Conservation (phyloP, 176 grass and related monocot genomes). For the Aegilops tauschii region DNA sequence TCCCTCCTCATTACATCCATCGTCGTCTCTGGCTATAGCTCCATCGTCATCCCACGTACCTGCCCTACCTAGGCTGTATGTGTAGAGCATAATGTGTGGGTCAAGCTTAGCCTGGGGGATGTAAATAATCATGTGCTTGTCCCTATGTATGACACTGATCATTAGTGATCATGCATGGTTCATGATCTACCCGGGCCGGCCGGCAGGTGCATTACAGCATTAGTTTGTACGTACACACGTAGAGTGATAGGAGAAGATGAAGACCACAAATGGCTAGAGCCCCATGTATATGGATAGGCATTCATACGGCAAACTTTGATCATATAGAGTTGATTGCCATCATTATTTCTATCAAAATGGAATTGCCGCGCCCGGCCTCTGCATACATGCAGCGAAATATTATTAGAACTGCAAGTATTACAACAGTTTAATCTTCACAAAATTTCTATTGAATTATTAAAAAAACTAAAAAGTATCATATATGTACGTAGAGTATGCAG, state of each 20-base stretch:
- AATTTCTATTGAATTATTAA: background rate
- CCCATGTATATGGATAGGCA: background rate
- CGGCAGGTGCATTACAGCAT: background rate
- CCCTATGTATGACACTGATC: constrained; percentile 16
- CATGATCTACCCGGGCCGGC: background rate
- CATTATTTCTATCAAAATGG: background rate
- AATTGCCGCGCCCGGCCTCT: background rate
- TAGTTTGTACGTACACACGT: background rate
- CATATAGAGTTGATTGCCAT: background rate
- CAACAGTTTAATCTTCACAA: background rate
- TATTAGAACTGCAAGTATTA: background rate
- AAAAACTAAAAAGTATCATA: background rate
- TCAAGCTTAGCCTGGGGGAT: constrained; percentile 9
- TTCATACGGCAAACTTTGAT: background rate
- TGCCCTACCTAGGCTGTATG: background rate
- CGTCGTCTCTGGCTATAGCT: background rate
- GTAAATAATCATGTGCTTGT: background rate
- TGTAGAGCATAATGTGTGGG: constrained; percentile 1
- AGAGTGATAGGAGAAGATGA: background rate
- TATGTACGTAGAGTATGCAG: too few species aligned
- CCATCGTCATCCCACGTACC: constrained; percentile 2
- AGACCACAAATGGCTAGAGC: background rate
- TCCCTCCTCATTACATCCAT: constrained; percentile 5
- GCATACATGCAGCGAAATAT: background rate
- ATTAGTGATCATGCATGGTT: constrained; percentile 20